Conservation (phyloP, 306 rosid species). For the Dalbergia oliveri region DNA sequence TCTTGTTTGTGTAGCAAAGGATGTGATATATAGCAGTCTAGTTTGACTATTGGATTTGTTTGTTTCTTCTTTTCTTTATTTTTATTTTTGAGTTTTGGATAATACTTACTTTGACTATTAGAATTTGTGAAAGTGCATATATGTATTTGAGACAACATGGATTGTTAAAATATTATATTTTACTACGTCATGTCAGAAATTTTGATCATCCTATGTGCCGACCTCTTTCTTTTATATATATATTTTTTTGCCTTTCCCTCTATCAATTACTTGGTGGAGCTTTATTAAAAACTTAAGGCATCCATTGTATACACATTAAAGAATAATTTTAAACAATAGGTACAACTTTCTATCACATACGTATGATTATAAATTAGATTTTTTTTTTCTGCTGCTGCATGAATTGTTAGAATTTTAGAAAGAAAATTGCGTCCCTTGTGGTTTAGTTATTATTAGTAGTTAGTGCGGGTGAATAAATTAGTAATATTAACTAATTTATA, state of each 20-base stretch:
- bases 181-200: background rate
- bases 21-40: slow-evolving; percentile 28
- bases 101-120: slow-evolving; percentile 38
- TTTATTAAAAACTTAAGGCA: background rate
- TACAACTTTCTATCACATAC: slow-evolving; percentile 3
- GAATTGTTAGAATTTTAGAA: background rate
- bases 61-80: background rate
- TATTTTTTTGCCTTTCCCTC: background rate
- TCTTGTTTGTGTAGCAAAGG: slow-evolving; percentile 6
- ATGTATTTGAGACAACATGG: background rate
- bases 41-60: slow-evolving; percentile 33
- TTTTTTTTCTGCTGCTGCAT: background rate
- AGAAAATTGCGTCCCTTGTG: background rate
- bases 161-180: slow-evolving; percentile 34
- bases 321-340: background rate
- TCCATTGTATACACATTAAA: background rate
- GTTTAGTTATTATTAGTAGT: background rate
- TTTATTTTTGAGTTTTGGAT: background rate
- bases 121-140: slow-evolving; percentile 31
- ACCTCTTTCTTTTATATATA: background rate
- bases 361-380: background rate
- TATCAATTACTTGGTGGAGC: background rate
- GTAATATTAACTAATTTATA: background rate
- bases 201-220: slow-evolving; percentile 13
- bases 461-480: background rate